A percentile compares a stretch with the other conserved stretches of the same genome.
phyloP scores from a whole-genome alignment of 164 flowering plant genomes.

The Vitis cinerea region DNA sequence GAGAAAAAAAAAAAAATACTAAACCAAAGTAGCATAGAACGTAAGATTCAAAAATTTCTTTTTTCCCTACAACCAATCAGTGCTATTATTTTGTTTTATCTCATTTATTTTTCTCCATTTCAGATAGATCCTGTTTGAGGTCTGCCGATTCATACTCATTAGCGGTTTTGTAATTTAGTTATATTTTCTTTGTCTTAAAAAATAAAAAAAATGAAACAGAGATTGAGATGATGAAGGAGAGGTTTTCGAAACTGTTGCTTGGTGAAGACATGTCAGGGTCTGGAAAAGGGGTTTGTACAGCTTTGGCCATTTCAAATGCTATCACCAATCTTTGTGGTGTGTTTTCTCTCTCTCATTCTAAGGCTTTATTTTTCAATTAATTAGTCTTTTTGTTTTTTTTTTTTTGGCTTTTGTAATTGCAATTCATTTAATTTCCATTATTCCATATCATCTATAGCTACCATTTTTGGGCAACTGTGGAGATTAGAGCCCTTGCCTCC shows the following conservation, averaged over 20 bases:
- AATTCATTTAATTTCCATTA: neutral
- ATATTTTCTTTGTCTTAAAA: neutral
- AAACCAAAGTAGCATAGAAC: too few species aligned
- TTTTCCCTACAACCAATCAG: neutral
- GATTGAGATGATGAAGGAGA: conserved; percentile 88
- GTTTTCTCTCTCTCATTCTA: neutral
- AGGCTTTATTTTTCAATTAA: neutral
- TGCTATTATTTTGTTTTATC: neutral
- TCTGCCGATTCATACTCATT: neutral
- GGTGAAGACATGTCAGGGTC: conserved; percentile 99
- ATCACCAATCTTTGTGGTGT: conserved; percentile 90
- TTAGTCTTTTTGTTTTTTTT: too few species aligned
- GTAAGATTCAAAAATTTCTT: neutral
- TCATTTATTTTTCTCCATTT: neutral
- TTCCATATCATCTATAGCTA: conserved; percentile 43
- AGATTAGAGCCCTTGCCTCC: conserved; percentile 78
- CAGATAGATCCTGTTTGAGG: neutral
- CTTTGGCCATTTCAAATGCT: conserved; percentile 87
- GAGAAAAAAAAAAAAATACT: too few species aligned
- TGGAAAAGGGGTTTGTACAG: conserved; percentile 87
- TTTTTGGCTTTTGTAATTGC: neutral
- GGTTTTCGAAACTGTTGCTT: conserved; percentile 83
- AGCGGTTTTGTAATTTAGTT: neutral
- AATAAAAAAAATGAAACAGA: conserved; percentile 31
- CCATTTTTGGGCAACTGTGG: conserved; percentile 94